These are phyloP conservation scores for Coemansia sp. DNA, from an alignment of 192 early-diverging fungal genomes.

Conservation along the genomic window DNA sequence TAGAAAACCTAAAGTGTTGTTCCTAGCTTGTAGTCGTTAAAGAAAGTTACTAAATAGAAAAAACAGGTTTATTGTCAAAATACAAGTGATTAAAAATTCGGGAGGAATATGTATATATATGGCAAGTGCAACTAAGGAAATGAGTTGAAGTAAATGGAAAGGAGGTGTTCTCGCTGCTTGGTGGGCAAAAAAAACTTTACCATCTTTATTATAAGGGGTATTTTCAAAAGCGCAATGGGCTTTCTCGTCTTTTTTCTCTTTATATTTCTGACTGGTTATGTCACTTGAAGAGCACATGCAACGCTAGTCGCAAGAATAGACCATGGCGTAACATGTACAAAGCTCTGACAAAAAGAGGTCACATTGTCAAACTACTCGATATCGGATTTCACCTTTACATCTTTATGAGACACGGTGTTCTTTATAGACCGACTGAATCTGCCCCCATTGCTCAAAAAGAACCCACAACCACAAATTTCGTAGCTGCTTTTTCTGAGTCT, in stretches of 20 bases:
- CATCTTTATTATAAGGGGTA: not conserved
- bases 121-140: not conserved
- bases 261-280: not conserved
- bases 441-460: not conserved
- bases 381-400: conserved; percentile 4
- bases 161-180: not conserved
- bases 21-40: not conserved
- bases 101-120: not conserved
- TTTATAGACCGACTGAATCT: not conserved
- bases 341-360: conserved; percentile 1
- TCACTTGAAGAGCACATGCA: conserved; percentile 2
- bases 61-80: not conserved
- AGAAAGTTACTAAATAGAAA: not conserved
- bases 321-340: conserved; percentile 2
- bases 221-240: not conserved
- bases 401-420: not conserved
- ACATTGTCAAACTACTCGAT: conserved; percentile 2
- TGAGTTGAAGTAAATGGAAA: not conserved
- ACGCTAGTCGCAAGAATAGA: not conserved
- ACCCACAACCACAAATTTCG: not conserved
- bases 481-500: not conserved
- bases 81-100: not conserved
- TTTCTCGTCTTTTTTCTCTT: not conserved
- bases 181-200: not conserved
- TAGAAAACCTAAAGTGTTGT: not conserved